Evolutionary conservation across 192 early-diverging fungal genomes (phyloP).

Genomic region (Funneliformis geosporum): DNA sequence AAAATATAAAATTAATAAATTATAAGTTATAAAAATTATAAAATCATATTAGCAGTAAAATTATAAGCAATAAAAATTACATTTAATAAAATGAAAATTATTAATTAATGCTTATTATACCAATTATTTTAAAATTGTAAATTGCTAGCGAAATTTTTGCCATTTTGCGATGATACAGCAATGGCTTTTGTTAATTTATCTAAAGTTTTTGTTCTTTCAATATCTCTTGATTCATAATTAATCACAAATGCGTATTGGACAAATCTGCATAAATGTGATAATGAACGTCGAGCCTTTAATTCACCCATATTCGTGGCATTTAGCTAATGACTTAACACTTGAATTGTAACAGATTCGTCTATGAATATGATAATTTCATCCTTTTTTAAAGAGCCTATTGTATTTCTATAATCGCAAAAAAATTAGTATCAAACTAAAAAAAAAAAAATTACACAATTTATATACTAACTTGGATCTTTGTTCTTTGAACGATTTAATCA

Average conservation of each 20-base stretch:
- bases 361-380: neutral
- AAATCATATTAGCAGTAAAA: no score
- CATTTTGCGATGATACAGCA: neutral
- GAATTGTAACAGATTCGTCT: neutral
- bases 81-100: no score
- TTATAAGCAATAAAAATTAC: no score
- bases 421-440: neutral
- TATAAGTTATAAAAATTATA: no score
- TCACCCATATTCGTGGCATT: neutral
- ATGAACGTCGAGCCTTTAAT: neutral
- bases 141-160: neutral
- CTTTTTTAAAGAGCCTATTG: neutral
- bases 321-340: neutral
- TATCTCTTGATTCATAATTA: neutral
- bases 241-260: neutral
- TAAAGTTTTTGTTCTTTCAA: neutral
- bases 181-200: neutral
- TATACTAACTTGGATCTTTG: neutral
- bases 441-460: neutral
- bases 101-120: no score
- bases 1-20: neutral
- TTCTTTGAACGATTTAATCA: neutral
- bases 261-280: neutral
- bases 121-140: neutral
- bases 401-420: neutral